Evolutionary conservation across 2,329 filamentous ascomycete species (phyloP).

Genomic region (Xylariaceae sp.): DNA sequence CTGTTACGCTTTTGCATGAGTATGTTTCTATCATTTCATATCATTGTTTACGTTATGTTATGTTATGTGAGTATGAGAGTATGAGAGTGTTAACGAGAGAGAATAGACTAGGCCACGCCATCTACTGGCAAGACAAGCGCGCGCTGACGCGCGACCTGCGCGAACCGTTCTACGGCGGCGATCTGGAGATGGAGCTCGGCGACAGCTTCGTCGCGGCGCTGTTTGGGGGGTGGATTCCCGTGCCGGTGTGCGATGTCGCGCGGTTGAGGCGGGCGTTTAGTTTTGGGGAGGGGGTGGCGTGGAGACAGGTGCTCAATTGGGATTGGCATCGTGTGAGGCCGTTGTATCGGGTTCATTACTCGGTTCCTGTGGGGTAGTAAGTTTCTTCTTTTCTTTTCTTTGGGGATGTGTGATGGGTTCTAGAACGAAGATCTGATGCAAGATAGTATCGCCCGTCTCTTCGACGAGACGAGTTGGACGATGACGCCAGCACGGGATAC

Average conservation of each 20-base stretch:
- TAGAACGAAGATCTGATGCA: background rate
- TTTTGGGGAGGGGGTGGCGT: conserved; percentile 31
- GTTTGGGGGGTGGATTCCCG: conserved; percentile 33
- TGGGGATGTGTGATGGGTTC: no score
- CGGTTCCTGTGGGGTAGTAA: conserved; percentile 32
- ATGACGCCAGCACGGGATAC: background rate
- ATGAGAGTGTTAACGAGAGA: no score
- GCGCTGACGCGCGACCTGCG: conserved; percentile 25
- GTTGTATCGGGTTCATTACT: conserved; percentile 32
- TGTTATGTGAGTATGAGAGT: no score
- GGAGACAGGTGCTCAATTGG: conserved; percentile 32
- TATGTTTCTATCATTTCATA: conserved; percentile 17
- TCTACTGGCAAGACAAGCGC: conserved; percentile 33
- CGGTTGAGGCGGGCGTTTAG: conserved; percentile 17
- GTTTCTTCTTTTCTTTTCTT: conserved; percentile 7
- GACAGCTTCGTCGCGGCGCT: conserved; percentile 34
- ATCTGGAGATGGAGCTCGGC: conserved; percentile 35
- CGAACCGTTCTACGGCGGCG: conserved; percentile 34
- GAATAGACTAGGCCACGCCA: conserved; percentile 30
- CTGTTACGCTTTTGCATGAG: conserved; percentile 34
- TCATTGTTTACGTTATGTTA: no score
- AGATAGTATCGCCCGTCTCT: conserved; percentile 25
- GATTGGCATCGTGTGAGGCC: conserved; percentile 31
- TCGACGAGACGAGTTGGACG: conserved; percentile 25
- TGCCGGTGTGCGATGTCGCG: conserved; percentile 24